Percentiles rank a stretch among this genome's conserved stretches.
Evolutionary conservation across 148 eudicot genomes (phyloP).

Genomic region (Vaccinium myrtillus): DNA sequence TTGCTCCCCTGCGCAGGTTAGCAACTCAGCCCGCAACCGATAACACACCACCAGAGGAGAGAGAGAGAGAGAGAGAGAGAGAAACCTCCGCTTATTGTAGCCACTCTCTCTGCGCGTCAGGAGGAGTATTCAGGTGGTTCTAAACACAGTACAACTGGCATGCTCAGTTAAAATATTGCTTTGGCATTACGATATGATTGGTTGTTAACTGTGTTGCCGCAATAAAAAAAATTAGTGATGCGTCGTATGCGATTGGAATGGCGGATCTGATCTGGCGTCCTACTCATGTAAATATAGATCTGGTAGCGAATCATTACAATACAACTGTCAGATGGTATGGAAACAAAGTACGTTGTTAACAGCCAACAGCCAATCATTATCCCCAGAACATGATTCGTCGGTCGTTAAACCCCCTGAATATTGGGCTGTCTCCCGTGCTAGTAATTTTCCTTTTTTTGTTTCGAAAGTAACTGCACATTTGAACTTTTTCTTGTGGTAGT

Average conservation of each 20-base stretch:
- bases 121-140: slow-evolving; percentile 5
- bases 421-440: not conserved
- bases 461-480: too few species aligned
- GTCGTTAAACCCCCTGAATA: not conserved
- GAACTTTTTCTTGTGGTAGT: too few species aligned
- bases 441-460: not conserved
- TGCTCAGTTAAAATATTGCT: not conserved
- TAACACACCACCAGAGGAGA: not conserved
- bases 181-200: not conserved
- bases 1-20: slow-evolving; percentile 9
- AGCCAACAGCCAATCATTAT: not conserved
- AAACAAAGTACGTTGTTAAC: not conserved
- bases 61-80: slow-evolving; percentile 2
- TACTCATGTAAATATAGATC: not conserved
- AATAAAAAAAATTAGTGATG: not conserved
- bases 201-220: not conserved
- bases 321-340: not conserved
- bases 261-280: slow-evolving; percentile 12
- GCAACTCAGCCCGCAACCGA: not conserved
- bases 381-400: not conserved
- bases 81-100: not conserved
- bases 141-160: not conserved
- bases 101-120: not conserved
- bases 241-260: not conserved
- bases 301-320: not conserved